Evolutionary conservation across 108 stramenopile species (phyloP).

Genomic region (Fistulifera pelliculosa): DNA sequence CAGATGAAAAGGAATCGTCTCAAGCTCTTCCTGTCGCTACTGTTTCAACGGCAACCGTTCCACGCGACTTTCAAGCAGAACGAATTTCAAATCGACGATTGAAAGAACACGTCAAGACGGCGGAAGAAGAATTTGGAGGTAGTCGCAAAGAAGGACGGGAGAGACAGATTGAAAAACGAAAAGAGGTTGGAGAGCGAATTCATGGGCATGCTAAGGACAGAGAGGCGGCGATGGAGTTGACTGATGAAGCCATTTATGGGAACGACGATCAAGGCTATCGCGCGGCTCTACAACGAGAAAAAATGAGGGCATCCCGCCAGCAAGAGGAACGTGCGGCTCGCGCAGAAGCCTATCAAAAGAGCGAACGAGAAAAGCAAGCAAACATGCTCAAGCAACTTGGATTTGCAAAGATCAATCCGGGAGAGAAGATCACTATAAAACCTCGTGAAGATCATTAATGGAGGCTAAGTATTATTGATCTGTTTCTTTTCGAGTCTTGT

Average conservation of each 20-base stretch:
- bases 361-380: constrained; percentile 51
- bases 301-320: constrained; percentile 17
- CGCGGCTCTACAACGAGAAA: constrained; percentile 39
- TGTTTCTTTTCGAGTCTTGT: no score
- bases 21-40: background rate
- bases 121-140: constrained; percentile 48
- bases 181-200: constrained; percentile 28
- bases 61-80: constrained; percentile 19
- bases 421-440: constrained; percentile 56
- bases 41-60: background rate
- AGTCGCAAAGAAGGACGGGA: constrained; percentile 38
- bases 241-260: constrained; percentile 53
- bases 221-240: constrained; percentile 38
- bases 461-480: no score
- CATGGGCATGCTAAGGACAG: constrained; percentile 48
- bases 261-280: constrained; percentile 21
- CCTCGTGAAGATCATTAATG: constrained; percentile 22
- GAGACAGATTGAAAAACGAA: constrained; percentile 48
- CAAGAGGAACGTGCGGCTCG: constrained; percentile 28
- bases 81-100: constrained; percentile 36
- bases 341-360: constrained; percentile 38
- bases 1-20: background rate
- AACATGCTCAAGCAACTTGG: constrained; percentile 64
- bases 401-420: constrained; percentile 42
- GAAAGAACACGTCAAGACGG: constrained; percentile 27